phyloP scores from a whole-genome alignment of 768 basidiomycete species.

The Daedalea quercina region DNA sequence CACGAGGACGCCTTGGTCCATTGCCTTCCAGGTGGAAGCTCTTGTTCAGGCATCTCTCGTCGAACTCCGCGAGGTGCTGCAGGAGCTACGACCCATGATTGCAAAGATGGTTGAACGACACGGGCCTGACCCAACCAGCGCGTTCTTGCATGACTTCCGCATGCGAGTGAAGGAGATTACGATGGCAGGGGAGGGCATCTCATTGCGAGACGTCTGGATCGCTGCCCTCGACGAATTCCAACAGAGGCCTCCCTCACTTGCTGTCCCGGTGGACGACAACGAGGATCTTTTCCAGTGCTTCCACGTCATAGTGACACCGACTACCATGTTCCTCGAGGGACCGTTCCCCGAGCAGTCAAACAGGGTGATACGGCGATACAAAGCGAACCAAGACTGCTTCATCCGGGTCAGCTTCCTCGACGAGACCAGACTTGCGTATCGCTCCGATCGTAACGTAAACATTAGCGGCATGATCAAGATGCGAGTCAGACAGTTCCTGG shows the following conservation, averaged over 20 bases:
- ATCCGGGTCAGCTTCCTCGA: conserved; percentile 59
- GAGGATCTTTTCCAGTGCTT: conserved; percentile 36
- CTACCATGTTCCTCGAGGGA: conserved; percentile 43
- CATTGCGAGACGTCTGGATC: conserved; percentile 7
- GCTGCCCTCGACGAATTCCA: conserved; percentile 22
- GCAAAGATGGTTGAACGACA: conserved; percentile 21
- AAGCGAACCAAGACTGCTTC: conserved; percentile 43
- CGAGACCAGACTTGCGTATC: conserved; percentile 46
- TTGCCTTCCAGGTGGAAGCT: conserved; percentile 56
- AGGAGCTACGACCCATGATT: conserved; percentile 30
- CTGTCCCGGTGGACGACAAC: background rate
- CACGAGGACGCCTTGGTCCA: conserved; percentile 33
- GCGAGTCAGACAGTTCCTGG: conserved; percentile 41
- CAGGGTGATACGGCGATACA: conserved; percentile 49
- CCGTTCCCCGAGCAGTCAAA: conserved; percentile 57
- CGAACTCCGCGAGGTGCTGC: conserved; percentile 44
- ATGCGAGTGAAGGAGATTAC: conserved; percentile 13
- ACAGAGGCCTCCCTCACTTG: background rate
- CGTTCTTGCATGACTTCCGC: conserved; percentile 36
- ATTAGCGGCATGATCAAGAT: conserved; percentile 39
- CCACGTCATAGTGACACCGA: conserved; percentile 49
- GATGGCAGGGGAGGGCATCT: conserved; percentile 12
- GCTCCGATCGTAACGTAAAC: conserved; percentile 51
- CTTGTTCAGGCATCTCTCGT: conserved; percentile 30
- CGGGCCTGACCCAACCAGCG: conserved; percentile 31